phyloP scores from a whole-genome alignment of 2,329 filamentous ascomycete genomes.

The Coniochaeta sp. region DNA sequence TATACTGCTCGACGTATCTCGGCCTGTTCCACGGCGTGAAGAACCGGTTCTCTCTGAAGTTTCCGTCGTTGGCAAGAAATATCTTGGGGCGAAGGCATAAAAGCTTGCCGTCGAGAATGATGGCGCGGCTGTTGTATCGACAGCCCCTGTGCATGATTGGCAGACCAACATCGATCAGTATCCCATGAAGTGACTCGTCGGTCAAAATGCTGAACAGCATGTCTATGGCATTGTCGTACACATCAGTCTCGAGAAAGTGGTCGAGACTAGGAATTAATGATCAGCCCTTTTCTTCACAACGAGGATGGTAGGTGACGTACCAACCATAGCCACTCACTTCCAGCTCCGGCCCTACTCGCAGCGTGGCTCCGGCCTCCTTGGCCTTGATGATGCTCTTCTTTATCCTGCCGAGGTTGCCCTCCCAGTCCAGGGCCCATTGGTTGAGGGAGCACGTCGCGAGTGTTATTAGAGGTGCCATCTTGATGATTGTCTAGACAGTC shows the following conservation, averaged over 20 bases:
- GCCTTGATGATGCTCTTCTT: slow-evolving; percentile 54
- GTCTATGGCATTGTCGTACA: slow-evolving; percentile 55
- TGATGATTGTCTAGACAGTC: background rate
- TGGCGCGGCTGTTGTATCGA: slow-evolving; percentile 60
- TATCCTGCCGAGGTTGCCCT: slow-evolving; percentile 54
- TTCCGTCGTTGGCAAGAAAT: slow-evolving; percentile 61
- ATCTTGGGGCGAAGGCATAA: slow-evolving; percentile 47
- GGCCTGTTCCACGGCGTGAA: slow-evolving; percentile 59
- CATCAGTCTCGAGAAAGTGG: slow-evolving; percentile 55
- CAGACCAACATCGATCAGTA: slow-evolving; percentile 58
- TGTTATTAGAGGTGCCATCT: slow-evolving; percentile 19
- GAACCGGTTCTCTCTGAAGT: slow-evolving; percentile 43
- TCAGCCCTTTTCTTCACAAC: background rate
- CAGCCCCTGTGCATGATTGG: slow-evolving; percentile 56
- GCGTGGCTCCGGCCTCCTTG: slow-evolving; percentile 51
- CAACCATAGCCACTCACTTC: slow-evolving; percentile 56
- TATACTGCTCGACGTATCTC: slow-evolving; percentile 55
- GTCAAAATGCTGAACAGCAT: slow-evolving; percentile 53
- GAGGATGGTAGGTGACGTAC: background rate
- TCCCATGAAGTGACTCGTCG: slow-evolving; percentile 54
- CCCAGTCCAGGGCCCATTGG: slow-evolving; percentile 45
- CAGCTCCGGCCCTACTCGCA: slow-evolving; percentile 54
- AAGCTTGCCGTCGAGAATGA: slow-evolving; percentile 59
- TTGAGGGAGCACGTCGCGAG: slow-evolving; percentile 24
- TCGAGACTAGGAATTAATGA: slow-evolving; percentile 38